These are phyloP conservation scores for Pseudogymnoascus sp. DNA, from an alignment of 2,329 filamentous ascomycete genomes.

Conservation along the genomic window DNA sequence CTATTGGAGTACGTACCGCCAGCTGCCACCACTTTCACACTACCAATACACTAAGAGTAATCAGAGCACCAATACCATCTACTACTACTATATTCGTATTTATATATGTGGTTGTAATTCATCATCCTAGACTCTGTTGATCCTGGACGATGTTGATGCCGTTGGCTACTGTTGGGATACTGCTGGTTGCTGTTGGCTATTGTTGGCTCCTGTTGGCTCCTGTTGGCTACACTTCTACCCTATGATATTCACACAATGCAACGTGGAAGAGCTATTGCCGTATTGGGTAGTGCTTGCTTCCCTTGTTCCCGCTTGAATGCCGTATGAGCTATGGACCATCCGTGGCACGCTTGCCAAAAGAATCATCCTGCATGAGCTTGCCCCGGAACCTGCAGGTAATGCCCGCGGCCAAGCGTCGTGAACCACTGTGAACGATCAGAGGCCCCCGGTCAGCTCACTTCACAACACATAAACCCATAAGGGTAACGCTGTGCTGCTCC, in stretches of 20 bases:
- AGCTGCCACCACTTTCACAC: neutral
- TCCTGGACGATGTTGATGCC: neutral
- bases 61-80: neutral
- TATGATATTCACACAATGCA: neutral
- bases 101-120: neutral
- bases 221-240: neutral
- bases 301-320: neutral
- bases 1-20: constrained; percentile 2
- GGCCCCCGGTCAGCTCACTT: neutral
- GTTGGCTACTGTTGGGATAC: neutral
- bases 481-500: neutral
- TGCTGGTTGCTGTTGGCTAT: no score
- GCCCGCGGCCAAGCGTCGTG: constrained; percentile 5
- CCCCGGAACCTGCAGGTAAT: neutral
- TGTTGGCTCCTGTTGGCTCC: neutral
- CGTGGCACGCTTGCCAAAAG: constrained; percentile 4
- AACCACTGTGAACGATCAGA: neutral
- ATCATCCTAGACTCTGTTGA: neutral
- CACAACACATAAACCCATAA: neutral
- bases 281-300: neutral
- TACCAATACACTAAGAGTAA: neutral
- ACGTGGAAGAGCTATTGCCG: neutral
- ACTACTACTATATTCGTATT: neutral
- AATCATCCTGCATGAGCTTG: constrained; percentile 1
- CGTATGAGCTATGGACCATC: neutral